Percentiles rank a stretch among this genome's conserved stretches.
Evolutionary conservation across 148 eudicot species (phyloP).

Genomic region (Salicornia ramosissima): DNA sequence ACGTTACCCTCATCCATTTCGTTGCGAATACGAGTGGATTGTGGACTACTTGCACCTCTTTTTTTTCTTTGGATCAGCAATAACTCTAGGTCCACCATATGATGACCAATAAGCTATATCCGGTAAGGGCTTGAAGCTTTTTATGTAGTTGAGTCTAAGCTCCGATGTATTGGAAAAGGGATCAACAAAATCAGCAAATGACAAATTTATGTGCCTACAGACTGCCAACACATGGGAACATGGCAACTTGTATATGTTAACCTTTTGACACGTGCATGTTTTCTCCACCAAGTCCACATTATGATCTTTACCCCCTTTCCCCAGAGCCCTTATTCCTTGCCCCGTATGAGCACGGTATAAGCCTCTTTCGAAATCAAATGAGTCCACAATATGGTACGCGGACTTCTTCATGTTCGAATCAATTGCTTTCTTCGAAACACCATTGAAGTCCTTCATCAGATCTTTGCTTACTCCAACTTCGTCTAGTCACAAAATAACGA

Average conservation of each 20-base stretch:
- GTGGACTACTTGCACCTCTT: not conserved
- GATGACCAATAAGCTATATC: not conserved
- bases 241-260: slow-evolving; percentile 4
- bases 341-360: not conserved
- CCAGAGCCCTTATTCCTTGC: not conserved
- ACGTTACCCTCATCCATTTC: not conserved
- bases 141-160: not conserved
- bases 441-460: not conserved
- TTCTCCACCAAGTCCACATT: not conserved
- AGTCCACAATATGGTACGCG: not conserved
- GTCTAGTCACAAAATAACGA: not conserved
- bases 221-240: not conserved
- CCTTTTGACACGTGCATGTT: not conserved
- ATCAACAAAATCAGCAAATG: not conserved
- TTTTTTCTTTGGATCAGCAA: not conserved
- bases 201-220: not conserved
- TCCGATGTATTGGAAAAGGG: not conserved
- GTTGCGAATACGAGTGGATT: not conserved
- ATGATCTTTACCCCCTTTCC: not conserved
- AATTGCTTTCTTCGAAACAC: not conserved
- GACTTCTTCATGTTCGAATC: not conserved
- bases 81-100: not conserved
- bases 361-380: not conserved
- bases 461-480: not conserved
- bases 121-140: not conserved